Base-by-base conservation (phyloP, 257 asterid species). In the Striga asiatica region DNA sequence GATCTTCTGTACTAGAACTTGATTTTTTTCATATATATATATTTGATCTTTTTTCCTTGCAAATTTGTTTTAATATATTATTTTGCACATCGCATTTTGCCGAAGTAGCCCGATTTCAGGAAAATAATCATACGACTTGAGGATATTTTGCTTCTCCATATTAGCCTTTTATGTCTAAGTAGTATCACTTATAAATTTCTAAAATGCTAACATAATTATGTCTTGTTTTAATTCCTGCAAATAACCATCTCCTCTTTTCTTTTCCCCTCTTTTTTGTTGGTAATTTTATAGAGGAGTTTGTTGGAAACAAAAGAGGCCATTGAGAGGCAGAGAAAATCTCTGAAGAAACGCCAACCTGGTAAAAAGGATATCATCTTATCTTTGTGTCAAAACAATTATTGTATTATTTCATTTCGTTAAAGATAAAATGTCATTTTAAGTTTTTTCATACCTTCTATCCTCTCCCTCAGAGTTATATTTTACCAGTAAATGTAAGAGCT, bases 311-410 rank as follows among this genome's bases (percentile, higher is more conserved):
- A 92, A 71, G 99, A 92, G 76, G 84, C 91, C 48, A 61, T 88
- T 74, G 99, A 92, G 58, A 87, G 99, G 77, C 97, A 84, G 80
- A 72, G 97, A 59, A 92, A 84, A 77, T 81, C 74, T 24, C 78
- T 82, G 54, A 92, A 88, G 82, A 92, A 87, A 75, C 87, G 94
- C 37, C 95, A 82, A 60, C 35, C 89, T 51, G 97, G 97, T 84
- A 62, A 71, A 62, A 71, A 52, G 41, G 31, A 43, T 63, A 51
- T 5, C 43, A 24, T 54, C 47, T 17, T 46, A 47, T 61, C 65
- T 49, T 31, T 24, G 23, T n/a, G n/a, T n/a, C 45, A 23, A 29
- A 29, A 29, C 35, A n/a, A n/a, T n/a, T n/a, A n/a, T n/a, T n/a
- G n/a, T n/a, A n/a, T n/a, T n/a, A n/a, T n/a, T n/a, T n/a, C n/a